Percentiles rank a stretch among this genome's conserved stretches.
phyloP scores from a whole-genome alignment of 768 basidiomycete genomes.

The Leccinellum albellum region DNA sequence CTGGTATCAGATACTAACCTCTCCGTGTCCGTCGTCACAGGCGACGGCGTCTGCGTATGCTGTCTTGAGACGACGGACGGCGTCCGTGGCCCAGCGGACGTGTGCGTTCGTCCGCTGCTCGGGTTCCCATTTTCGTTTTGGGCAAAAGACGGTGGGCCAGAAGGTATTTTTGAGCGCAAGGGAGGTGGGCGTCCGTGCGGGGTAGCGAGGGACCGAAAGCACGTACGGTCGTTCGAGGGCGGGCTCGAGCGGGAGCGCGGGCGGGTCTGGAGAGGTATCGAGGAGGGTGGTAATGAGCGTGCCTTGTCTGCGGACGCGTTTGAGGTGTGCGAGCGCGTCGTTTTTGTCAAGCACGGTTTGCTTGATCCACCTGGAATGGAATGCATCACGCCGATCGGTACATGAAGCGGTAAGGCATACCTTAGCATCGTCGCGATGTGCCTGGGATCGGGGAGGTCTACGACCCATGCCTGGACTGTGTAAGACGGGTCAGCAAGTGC shows the following conservation, averaged over 20 bases:
- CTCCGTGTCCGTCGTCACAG: slow-evolving; percentile 36
- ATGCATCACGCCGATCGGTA: background rate
- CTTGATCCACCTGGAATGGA: slow-evolving; percentile 60
- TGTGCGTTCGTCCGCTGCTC: slow-evolving; percentile 65
- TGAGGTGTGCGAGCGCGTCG: slow-evolving; percentile 66
- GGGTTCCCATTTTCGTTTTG: slow-evolving; percentile 61
- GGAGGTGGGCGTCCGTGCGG: slow-evolving; percentile 66
- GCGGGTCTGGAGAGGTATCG: slow-evolving; percentile 36
- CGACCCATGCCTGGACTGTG: slow-evolving; percentile 71
- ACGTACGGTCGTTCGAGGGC: slow-evolving; percentile 51
- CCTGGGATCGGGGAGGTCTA: slow-evolving; percentile 63
- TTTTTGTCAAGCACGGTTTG: slow-evolving; percentile 51
- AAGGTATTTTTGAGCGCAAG: slow-evolving; percentile 60
- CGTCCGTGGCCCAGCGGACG: slow-evolving; percentile 71
- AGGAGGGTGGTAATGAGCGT: slow-evolving; percentile 55
- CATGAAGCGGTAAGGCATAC: slow-evolving; percentile 32
- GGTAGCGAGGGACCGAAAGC: slow-evolving; percentile 57
- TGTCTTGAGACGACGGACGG: slow-evolving; percentile 50
- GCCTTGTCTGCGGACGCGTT: slow-evolving; percentile 62
- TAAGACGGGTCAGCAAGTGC: background rate
- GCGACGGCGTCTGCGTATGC: slow-evolving; percentile 44
- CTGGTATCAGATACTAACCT: slow-evolving; percentile 43
- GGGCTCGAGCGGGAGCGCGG: slow-evolving; percentile 47
- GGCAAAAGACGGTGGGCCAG: slow-evolving; percentile 86
- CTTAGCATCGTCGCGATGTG: slow-evolving; percentile 60